These are phyloP conservation scores for Botrytis squamosa DNA, from an alignment of 2,329 filamentous ascomycete genomes.

Conservation along the genomic window DNA sequence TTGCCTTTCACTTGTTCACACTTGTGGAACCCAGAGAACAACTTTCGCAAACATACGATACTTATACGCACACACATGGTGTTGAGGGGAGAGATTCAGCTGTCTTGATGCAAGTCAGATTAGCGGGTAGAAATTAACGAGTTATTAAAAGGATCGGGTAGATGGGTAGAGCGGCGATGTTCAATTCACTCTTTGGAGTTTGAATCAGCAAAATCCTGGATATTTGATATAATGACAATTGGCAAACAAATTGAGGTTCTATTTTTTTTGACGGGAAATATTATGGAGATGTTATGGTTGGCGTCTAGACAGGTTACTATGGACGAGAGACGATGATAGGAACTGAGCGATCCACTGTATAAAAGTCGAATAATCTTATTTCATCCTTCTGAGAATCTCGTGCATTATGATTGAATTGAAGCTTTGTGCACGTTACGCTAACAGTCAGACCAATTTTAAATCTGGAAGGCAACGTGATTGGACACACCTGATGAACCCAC, in stretches of 20 bases:
- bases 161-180: not conserved
- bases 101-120: no score
- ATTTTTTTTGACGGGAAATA: not conserved
- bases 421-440: not conserved
- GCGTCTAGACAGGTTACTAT: no score
- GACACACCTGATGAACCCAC: not conserved
- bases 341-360: not conserved
- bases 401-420: not conserved
- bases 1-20: not conserved
- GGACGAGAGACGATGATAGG: not conserved
- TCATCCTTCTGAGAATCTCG: rapidly evolving
- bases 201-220: not conserved
- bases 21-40: not conserved
- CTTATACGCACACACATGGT: not conserved
- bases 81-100: not conserved
- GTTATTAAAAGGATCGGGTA: no score
- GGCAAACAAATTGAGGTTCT: not conserved
- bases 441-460: not conserved
- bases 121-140: not conserved
- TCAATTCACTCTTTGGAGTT: not conserved
- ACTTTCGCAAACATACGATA: not conserved
- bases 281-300: not conserved
- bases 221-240: no score
- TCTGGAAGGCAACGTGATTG: not conserved
- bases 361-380: not conserved